Percentiles rank a stretch among this genome's conserved stretches.
These are phyloP conservation scores for Tolypocladium paradoxum DNA, from an alignment of 2,329 filamentous ascomycete genomes.

Conservation along the genomic window DNA sequence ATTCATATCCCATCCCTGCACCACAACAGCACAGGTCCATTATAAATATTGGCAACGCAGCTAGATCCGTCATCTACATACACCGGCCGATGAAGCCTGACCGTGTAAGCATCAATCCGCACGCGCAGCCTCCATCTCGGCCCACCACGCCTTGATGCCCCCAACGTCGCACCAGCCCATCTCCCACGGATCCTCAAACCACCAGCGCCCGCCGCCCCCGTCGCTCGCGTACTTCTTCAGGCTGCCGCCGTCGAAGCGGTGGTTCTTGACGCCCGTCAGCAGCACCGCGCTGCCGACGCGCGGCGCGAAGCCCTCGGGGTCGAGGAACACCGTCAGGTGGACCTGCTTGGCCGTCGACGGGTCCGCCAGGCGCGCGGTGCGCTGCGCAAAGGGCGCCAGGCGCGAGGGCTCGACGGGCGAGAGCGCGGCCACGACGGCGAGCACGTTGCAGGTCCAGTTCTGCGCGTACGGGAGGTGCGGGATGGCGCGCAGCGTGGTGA, in stretches of 20 bases:
- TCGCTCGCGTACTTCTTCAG: slow-evolving; percentile 35
- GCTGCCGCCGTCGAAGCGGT: slow-evolving; percentile 38
- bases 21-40: too few species aligned
- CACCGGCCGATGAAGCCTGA: too few species aligned
- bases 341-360: slow-evolving; percentile 42
- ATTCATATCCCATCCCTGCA: too few species aligned
- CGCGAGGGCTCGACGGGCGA: slow-evolving; percentile 36
- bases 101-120: too few species aligned
- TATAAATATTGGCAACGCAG: too few species aligned
- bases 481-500: slow-evolving; percentile 38
- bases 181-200: slow-evolving; percentile 36
- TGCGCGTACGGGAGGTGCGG: slow-evolving; percentile 43
- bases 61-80: too few species aligned
- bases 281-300: slow-evolving; percentile 37
- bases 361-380: slow-evolving; percentile 40
- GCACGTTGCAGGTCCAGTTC: slow-evolving; percentile 46
- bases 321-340: slow-evolving; percentile 42
- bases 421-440: slow-evolving; percentile 37
- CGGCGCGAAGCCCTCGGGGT: slow-evolving; percentile 37
- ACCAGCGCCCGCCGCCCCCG: slow-evolving; percentile 31
- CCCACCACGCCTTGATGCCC: slow-evolving; percentile 36
- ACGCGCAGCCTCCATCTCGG: slow-evolving; percentile 11
- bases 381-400: slow-evolving; percentile 38
- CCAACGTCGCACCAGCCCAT: slow-evolving; percentile 39
- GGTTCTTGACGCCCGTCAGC: slow-evolving; percentile 46